These are phyloP conservation scores for Podospora conica DNA, from an alignment of 495 filamentous ascomycete genomes.

Conservation along the genomic window DNA sequence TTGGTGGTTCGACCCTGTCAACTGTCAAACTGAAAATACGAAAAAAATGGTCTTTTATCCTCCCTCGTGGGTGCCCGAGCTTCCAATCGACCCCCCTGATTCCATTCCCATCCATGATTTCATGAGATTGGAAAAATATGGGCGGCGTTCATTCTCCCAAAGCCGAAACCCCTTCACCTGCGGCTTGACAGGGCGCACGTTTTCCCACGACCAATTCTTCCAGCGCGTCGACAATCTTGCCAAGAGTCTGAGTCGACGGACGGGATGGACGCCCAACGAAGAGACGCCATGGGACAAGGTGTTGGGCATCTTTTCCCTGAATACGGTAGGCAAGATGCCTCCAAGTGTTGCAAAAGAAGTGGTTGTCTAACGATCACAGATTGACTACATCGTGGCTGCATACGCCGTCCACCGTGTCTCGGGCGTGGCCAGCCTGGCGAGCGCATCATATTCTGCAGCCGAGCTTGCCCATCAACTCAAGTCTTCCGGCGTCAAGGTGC, in stretches of 20 bases:
- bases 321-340: background rate
- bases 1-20: no score
- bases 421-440: background rate
- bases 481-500: background rate
- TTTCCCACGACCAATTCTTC: background rate
- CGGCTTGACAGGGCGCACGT: background rate
- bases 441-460: background rate
- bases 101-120: background rate
- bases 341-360: background rate
- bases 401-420: background rate
- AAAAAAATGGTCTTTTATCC: background rate
- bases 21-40: background rate
- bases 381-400: background rate
- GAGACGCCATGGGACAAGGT: background rate
- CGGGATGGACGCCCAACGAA: background rate
- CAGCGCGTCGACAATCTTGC: background rate
- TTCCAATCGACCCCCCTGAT: background rate
- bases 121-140: background rate
- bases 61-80: background rate
- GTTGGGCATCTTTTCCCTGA: background rate
- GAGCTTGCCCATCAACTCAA: background rate
- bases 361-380: background rate
- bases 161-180: background rate
- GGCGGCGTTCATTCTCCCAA: background rate
- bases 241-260: background rate